Conservation (phyloP, 306 rosid genomes). For the Fragaria ananassa region DNA sequence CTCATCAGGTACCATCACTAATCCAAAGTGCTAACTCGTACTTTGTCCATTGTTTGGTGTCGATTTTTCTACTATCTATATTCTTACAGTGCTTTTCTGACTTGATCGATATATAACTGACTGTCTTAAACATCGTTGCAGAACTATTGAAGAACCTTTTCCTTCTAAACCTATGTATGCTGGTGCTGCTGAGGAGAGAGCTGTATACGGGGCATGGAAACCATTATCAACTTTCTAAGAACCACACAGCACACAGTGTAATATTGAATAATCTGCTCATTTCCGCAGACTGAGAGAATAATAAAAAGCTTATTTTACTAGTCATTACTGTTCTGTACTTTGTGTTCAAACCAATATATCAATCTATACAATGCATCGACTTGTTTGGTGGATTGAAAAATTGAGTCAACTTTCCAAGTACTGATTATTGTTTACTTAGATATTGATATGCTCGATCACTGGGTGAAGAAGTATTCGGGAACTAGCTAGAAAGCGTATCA, state of each 20-base stretch:
- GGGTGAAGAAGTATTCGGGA: no score
- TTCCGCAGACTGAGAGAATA: neutral
- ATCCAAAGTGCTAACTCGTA: neutral
- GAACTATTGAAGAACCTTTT: neutral
- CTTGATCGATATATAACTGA: neutral
- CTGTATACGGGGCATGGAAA: neutral
- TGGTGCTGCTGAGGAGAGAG: neutral
- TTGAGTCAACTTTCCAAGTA: neutral
- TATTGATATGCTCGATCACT: no score
- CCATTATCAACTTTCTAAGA: neutral
- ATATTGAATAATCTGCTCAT: neutral
- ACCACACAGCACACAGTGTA: neutral
- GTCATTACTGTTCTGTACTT: neutral
- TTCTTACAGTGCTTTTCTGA: neutral
- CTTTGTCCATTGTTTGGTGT: no score
- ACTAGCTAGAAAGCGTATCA: no score
- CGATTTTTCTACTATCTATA: no score
- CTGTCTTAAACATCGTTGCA: neutral
- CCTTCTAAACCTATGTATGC: neutral
- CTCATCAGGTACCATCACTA: neutral
- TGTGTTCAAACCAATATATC: neutral
- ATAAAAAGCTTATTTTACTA: neutral
- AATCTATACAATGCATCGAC: neutral
- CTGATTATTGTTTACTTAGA: neutral
- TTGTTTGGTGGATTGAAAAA: neutral